Evolutionary conservation across 2,329 filamentous ascomycete genomes (phyloP), one percentile per base, ranked within the genome.

Genomic region (Pyrenochaeta sp.): DNA sequence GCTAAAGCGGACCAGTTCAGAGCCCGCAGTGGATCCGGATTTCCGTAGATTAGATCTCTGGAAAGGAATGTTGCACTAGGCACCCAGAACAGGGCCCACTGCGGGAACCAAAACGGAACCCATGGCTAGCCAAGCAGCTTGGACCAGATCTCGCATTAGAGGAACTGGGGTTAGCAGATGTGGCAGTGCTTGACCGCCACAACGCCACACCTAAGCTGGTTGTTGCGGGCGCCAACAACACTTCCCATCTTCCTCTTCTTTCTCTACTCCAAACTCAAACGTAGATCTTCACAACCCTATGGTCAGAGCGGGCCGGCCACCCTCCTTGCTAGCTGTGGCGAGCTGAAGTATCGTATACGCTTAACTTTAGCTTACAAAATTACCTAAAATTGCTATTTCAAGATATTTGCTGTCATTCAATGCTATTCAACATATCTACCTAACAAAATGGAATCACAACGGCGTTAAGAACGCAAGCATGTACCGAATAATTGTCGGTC

Each of bases 221-320:
- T 37, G 35, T 37, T 37, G 35, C 35, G 15, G 17, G 35, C 35
- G 15, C 35, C 35, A 37, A 37, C 35, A 17, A 37, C 35, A 37
- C 35, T 37, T 37, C 35, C 35, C 35, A 37, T 37, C 35, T 37
- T 37, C 35, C 35, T 37, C 35, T 37, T 37, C 35, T 37, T 37
- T 37, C 35, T 37, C 35, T 37, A 37, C 35, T 37, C 35, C 35
- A 37, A 37, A 37, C 35, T 37, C 35, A 37, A 37, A 37, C 17
- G 35, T 37, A 37, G 23, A 27, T 27, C 23, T 27, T 27, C 23
- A 27, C 23, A 27, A 27, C 23, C 23, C 23, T 27, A 27, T 27
- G 9, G 23, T 9, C 23, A 9, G 23, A 27, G 23, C 23, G 23
- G 23, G 23, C 9, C 23, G 23, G 23, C 23, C 23, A 9, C 23